Base-by-base conservation (phyloP, 2,329 filamentous ascomycete genomes). In the Metarhizium sp. region DNA sequence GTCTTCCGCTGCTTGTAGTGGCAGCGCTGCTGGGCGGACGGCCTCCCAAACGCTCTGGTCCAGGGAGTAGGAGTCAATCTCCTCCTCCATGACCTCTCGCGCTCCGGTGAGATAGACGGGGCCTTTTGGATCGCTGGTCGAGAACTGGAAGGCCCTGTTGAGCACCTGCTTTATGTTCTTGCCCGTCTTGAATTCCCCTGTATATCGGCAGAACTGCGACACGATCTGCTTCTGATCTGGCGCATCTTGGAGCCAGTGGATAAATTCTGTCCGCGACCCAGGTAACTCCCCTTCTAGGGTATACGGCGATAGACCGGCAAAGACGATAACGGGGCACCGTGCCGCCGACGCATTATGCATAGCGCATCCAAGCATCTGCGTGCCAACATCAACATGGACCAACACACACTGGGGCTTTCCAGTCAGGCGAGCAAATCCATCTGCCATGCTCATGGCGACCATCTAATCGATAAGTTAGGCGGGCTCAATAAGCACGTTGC, bases 81-180 rank as follows among this genome's bases (percentile, higher is more conserved):
- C 88, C 65, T 90, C 84, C 67, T 91, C 86, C 84, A 94, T 88
- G 1, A 88, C 81, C 69, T 94, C 89, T 58, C 89, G 75, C 2
- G 87, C 85, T 1, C 85, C 87, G 53, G 78, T 79, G 6, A 94
- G 73, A 62, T 94, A 92, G 0, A 89, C 87, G 0, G 89, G 88
- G 0, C 89, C 89, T 59, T 84, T 78, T 0, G 88, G 88, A 55
- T 85, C 83, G 52, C 82, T 88, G 55, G 73, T 85, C 0, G 89
- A 87, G 66, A 92, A 92, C 60, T 87, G 87, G 58, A 92, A 69
- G 0, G 89, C 89, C 2, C 89, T 83, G 64, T 88, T 88, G 59
- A 92, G 86, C 71, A 92, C 84, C 73, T 92, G 88, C 75, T 92
- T 92, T 59, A 92, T 80, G 64, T 92, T 92, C 66, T 79, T 81